phyloP scores from a whole-genome alignment of 345 rosid genomes.

The Anastatica hierochuntica region DNA sequence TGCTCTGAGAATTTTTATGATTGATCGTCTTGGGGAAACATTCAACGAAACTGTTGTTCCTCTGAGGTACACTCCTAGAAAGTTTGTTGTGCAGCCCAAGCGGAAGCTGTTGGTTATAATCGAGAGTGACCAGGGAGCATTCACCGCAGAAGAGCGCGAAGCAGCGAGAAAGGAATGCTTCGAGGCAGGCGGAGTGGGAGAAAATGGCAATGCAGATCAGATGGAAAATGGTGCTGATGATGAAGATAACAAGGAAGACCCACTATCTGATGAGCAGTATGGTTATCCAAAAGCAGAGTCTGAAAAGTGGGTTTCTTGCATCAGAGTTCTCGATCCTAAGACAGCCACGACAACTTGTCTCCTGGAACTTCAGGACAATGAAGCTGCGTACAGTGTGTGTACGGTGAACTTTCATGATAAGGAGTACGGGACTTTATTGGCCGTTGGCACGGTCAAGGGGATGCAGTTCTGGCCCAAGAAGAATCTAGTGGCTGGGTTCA shows the following conservation, averaged over 20 bases:
- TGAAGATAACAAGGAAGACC: slow-evolving; percentile 79
- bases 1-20: slow-evolving; percentile 88
- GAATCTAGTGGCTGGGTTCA: slow-evolving; percentile 58
- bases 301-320: slow-evolving; percentile 94
- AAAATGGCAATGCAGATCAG: slow-evolving; percentile 51
- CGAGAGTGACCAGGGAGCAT: slow-evolving; percentile 96
- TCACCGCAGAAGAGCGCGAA: slow-evolving; percentile 93
- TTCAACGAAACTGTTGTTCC: slow-evolving; percentile 89
- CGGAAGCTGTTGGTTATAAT: slow-evolving; percentile 67
- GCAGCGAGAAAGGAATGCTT: slow-evolving; percentile 85
- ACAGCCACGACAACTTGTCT: slow-evolving; percentile 74
- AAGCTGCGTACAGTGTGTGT: slow-evolving; percentile 89
- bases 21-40: slow-evolving; percentile 92
- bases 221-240: slow-evolving; percentile 42
- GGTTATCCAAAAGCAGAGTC: slow-evolving; percentile 97
- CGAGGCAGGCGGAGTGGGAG: slow-evolving; percentile 74
- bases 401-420: slow-evolving; percentile 94
- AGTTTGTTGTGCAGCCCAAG: slow-evolving; percentile 79
- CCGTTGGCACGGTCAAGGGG: slow-evolving; percentile 91
- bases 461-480: slow-evolving; percentile 85
- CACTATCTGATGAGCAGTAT: slow-evolving; percentile 87
- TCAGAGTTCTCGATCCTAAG: slow-evolving; percentile 87
- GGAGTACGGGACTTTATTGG: slow-evolving; percentile 84
- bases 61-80: slow-evolving; percentile 91
- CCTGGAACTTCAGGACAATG: slow-evolving; percentile 95